Conservation (phyloP, 192 early-diverging fungal genomes). For the Entomortierella beljakovae region DNA sequence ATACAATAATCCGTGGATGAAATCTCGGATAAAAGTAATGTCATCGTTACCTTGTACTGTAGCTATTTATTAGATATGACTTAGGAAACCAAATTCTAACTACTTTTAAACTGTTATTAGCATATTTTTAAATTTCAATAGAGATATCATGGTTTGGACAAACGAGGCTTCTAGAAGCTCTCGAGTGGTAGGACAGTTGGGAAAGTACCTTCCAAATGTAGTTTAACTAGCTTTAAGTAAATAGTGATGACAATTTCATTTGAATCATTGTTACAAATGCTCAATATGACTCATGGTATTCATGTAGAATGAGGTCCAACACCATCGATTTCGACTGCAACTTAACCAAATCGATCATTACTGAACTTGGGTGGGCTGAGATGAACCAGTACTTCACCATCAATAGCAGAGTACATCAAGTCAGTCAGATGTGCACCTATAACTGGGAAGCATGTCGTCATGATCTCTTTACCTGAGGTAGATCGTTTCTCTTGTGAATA, state of each 20-base stretch:
- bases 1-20: not conserved
- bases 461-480: conserved; percentile 31
- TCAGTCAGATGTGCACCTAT: conserved; percentile 31
- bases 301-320: not conserved
- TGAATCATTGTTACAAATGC: too few species aligned
- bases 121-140: not conserved
- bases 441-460: conserved; percentile 22
- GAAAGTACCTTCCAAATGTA: not conserved
- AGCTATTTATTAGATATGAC: not conserved
- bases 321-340: not conserved
- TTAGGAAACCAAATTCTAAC: not conserved
- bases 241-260: not conserved
- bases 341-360: conserved; percentile 24
- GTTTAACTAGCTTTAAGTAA: not conserved
- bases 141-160: not conserved
- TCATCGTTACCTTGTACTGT: not conserved
- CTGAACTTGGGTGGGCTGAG: conserved; percentile 33
- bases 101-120: not conserved
- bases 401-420: conserved; percentile 19
- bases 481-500: conserved; percentile 40
- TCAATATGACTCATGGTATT: too few species aligned
- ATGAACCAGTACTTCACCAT: conserved; percentile 16
- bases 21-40: not conserved
- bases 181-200: not conserved
- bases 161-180: not conserved